Evolutionary conservation across 2,329 filamentous ascomycete species (phyloP).

Genomic region (Elsinoe fawcettii): DNA sequence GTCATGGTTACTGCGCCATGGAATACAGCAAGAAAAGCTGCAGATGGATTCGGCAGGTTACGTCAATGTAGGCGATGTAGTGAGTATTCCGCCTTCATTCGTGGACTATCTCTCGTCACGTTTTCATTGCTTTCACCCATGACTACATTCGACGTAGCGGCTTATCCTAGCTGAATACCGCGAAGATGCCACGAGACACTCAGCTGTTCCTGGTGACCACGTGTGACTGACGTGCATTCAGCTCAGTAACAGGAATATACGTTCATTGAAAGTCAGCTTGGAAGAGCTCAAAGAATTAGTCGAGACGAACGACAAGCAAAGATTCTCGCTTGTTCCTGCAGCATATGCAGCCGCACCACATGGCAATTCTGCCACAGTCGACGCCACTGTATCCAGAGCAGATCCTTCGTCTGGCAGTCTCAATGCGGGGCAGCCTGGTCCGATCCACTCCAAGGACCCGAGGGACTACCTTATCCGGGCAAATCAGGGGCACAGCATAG

Average conservation of each 20-base stretch:
- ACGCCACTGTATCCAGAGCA: slow-evolving; percentile 18
- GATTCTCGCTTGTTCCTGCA: slow-evolving; percentile 67
- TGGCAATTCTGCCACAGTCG: slow-evolving; percentile 18
- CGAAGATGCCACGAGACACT: neutral
- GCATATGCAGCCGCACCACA: slow-evolving; percentile 15
- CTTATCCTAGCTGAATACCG: neutral
- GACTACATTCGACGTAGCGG: neutral
- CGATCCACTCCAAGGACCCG: slow-evolving; percentile 40
- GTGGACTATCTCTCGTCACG: neutral
- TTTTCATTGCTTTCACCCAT: neutral
- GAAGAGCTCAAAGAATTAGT: slow-evolving; percentile 65
- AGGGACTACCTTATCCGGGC: slow-evolving; percentile 79
- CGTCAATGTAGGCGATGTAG: slow-evolving; percentile 51
- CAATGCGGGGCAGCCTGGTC: slow-evolving; percentile 21
- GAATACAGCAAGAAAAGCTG: slow-evolving; percentile 52
- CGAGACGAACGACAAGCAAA: slow-evolving; percentile 74
- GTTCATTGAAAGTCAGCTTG: slow-evolving; percentile 64
- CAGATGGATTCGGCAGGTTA: slow-evolving; percentile 53
- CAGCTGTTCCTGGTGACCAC: neutral
- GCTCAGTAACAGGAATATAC: slow-evolving; percentile 54
- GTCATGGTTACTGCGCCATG: slow-evolving; percentile 52
- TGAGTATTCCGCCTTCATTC: slow-evolving; percentile 31
- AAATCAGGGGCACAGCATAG: slow-evolving; percentile 88
- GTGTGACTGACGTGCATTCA: slow-evolving; percentile 23
- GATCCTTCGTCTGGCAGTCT: slow-evolving; percentile 27